phyloP scores from a whole-genome alignment of 169 alveolate species.

The Babesia sp. region DNA sequence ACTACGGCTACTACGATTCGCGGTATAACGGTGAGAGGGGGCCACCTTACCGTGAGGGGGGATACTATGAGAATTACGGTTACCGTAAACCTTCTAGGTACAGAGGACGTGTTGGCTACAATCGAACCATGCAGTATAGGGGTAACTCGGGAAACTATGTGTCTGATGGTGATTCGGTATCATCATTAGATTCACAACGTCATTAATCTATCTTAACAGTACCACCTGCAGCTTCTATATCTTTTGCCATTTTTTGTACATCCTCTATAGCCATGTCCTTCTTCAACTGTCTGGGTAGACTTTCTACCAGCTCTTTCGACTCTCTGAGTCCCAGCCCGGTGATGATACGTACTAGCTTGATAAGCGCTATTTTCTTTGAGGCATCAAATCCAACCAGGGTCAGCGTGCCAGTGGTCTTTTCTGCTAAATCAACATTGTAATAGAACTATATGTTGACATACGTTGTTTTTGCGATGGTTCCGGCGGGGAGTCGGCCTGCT shows the following conservation, averaged over 20 bases:
- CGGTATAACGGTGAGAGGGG: neutral
- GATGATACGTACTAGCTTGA: constrained; percentile 79
- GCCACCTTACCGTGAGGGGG: neutral
- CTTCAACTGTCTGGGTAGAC: constrained; percentile 75
- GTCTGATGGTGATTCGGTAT: neutral
- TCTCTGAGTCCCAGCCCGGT: constrained; percentile 79
- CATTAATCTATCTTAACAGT: constrained; percentile 46
- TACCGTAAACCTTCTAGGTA: neutral
- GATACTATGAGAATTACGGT: neutral
- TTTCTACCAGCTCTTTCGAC: constrained; percentile 82
- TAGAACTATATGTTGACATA: neutral
- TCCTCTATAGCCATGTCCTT: constrained; percentile 71
- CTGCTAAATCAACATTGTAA: constrained; percentile 11
- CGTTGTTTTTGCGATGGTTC: constrained; percentile 37
- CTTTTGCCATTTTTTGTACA: constrained; percentile 77
- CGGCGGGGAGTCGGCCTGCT: constrained; percentile 5
- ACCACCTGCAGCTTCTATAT: constrained; percentile 81
- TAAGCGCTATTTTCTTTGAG: constrained; percentile 78
- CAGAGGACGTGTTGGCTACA: neutral
- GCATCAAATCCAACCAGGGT: constrained; percentile 78
- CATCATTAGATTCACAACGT: neutral
- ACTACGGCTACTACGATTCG: neutral
- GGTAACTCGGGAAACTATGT: neutral
- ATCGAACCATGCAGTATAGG: neutral
- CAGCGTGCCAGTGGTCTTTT: constrained; percentile 61